Base-by-base conservation (phyloP, 306 rosid species). In the Castanopsis chinensis region DNA sequence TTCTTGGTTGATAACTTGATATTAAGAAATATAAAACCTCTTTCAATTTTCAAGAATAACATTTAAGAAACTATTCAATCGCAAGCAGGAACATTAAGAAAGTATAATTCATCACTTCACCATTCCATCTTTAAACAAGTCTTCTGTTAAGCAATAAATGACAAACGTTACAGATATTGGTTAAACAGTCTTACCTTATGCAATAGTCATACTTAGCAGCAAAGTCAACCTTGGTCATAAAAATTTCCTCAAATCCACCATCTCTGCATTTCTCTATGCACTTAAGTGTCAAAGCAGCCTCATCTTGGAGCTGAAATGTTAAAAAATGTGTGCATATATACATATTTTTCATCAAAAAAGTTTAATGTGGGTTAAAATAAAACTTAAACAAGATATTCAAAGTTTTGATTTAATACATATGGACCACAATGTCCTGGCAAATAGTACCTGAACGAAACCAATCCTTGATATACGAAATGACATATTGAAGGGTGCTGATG, bases 181-280 rank as follows among this genome's bases (percentile, higher is more conserved):
- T 69, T 23, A 71, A 59, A 82, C 21, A 76, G 35, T n/a, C 45
- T 79, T 88, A 91, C 99, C 99, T 91, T 71, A 93, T 83, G 76
- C 90, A 88, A 74, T 90, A 91, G 78, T 95, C 99, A 87, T 90
- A 93, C 76, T 91, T 91, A 77, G 87, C 79, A 76, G 94, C 91
- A 84, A 37, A 88, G 88, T 95, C 98, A 76, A 93, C 76, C 86
- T 81, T 91, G 75, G 94, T 93, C 96, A 92, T 88, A 83, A 93
- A 95, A 71, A 87, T 83, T 82, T 91, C 98, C 83, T 95, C 97
- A 83, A 95, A 95, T 69, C 96, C 98, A 79, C 91, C 91, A 78
- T 89, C 93, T 80, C 85, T 82, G 79, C 96, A 88, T 84, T 87
- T 90, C 64, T 89, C 91, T 76, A 90, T 53, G 88, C 98, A 95